Evolutionary conservation across 1,139 yeast species (phyloP).

Genomic region (Ashbya aceris): DNA sequence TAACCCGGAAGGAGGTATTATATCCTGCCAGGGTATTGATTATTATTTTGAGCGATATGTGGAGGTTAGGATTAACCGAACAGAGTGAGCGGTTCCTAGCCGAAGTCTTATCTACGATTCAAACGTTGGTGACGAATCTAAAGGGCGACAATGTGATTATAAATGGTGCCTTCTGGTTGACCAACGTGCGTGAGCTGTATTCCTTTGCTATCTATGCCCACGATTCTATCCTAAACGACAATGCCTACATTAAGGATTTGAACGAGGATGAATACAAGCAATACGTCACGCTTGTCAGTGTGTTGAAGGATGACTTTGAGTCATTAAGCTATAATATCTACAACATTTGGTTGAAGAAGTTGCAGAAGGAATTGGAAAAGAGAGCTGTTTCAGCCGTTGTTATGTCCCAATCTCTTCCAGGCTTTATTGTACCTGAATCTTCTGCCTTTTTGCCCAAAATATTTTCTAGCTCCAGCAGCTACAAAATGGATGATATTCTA

Average conservation of each 20-base stretch:
- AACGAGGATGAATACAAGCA: conserved; percentile 85
- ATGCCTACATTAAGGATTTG: conserved; percentile 72
- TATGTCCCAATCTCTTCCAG: conserved; percentile 89
- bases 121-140: conserved; percentile 58
- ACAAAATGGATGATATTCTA: conserved; percentile 91
- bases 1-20: conserved; percentile 81
- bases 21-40: conserved; percentile 96
- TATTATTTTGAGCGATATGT: conserved; percentile 90
- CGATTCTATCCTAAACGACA: conserved; percentile 76
- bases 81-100: conserved; percentile 90
- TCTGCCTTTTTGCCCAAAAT: conserved; percentile 80
- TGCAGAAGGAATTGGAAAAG: conserved; percentile 85
- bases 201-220: conserved; percentile 94
- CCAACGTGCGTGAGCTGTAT: conserved; percentile 90
- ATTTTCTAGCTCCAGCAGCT: conserved; percentile 58
- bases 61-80: conserved; percentile 91
- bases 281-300: conserved; percentile 80
- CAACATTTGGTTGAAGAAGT: conserved; percentile 95
- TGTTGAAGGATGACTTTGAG: conserved; percentile 90
- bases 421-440: conserved; percentile 84
- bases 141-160: conserved; percentile 83
- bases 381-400: conserved; percentile 92
- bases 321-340: conserved; percentile 87
- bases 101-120: conserved; percentile 81
- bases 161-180: conserved; percentile 96